These are phyloP conservation scores for Rhodotorula babjevae DNA, from an alignment of 768 basidiomycete species.

Conservation along the genomic window DNA sequence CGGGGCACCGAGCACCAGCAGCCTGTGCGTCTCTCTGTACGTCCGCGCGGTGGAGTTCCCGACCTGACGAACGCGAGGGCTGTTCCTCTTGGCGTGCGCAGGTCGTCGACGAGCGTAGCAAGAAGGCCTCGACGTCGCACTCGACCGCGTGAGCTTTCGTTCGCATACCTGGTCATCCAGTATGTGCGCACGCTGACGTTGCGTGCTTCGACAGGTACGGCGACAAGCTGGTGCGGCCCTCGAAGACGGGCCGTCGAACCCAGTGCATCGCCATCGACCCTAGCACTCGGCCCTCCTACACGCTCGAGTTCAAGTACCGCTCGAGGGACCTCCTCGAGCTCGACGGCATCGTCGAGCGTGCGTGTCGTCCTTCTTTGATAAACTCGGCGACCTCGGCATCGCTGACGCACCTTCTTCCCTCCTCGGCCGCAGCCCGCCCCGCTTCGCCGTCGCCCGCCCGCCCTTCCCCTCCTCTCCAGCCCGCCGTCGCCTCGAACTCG, in stretches of 20 bases:
- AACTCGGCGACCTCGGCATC: too few species aligned
- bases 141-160: not conserved
- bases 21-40: too few species aligned
- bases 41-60: too few species aligned
- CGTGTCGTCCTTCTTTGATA: not conserved
- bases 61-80: too few species aligned
- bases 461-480: too few species aligned
- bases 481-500: not conserved
- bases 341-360: constrained; percentile 11
- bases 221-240: too few species aligned
- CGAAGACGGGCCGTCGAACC: too few species aligned
- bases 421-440: too few species aligned
- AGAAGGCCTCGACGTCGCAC: constrained; percentile 17
- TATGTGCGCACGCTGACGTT: not conserved
- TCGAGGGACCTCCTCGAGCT: constrained; percentile 24
- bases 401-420: not conserved
- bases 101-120: constrained; percentile 25
- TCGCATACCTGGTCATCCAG: not conserved
- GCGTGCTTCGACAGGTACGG: not conserved
- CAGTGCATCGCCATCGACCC: too few species aligned
- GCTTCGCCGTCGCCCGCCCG: not conserved
- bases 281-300: not conserved
- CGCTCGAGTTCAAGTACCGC: constrained; percentile 32
- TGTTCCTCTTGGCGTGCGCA: too few species aligned
- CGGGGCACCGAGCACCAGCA: not conserved